Percentiles rank a stretch among this genome's conserved stretches.
phyloP scores from a whole-genome alignment of 306 rosid species.

The Cyamopsis tetragonoloba region DNA sequence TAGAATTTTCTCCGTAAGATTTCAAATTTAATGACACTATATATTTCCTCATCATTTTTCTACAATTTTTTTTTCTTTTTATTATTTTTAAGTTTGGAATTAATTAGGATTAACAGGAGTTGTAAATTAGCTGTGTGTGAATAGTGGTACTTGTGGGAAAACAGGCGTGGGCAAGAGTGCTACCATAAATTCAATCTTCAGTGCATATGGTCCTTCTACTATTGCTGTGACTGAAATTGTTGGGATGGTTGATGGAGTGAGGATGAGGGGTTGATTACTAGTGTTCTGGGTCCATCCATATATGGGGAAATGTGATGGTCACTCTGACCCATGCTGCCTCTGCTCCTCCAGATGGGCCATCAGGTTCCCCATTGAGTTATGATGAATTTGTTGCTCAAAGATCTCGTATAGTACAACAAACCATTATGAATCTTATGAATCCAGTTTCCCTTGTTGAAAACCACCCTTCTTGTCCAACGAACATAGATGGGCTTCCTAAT shows the following conservation, averaged over 20 bases:
- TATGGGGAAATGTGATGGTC: conserved; percentile 78
- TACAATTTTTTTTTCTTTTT: no score
- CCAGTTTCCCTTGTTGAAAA: conserved; percentile 92
- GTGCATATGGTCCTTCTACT: conserved; percentile 87
- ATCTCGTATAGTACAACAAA: conserved; percentile 86
- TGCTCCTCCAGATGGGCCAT: conserved; percentile 97
- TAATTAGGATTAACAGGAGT: no score
- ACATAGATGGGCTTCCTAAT: conserved; percentile 95
- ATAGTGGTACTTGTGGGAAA: conserved; percentile 90
- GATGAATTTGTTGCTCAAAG: conserved; percentile 93
- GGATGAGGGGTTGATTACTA: conserved; percentile 59
- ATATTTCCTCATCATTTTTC: conserved; percentile 59
- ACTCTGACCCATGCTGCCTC: conserved; percentile 89
- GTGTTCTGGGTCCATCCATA: conserved; percentile 68
- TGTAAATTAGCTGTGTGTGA: no score
- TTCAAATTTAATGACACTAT: conserved; percentile 35
- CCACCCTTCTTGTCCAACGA: conserved; percentile 91
- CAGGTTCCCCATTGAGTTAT: conserved; percentile 83
- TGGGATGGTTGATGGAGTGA: conserved; percentile 84
- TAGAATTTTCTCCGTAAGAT: conserved; percentile 29
- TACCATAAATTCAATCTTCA: conserved; percentile 77
- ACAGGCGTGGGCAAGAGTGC: conserved; percentile 98
- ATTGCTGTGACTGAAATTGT: conserved; percentile 66
- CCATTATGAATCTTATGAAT: conserved; percentile 81
- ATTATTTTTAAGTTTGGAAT: no score